Base-by-base conservation (phyloP, 345 rosid species). In the Eutrema japonicum region DNA sequence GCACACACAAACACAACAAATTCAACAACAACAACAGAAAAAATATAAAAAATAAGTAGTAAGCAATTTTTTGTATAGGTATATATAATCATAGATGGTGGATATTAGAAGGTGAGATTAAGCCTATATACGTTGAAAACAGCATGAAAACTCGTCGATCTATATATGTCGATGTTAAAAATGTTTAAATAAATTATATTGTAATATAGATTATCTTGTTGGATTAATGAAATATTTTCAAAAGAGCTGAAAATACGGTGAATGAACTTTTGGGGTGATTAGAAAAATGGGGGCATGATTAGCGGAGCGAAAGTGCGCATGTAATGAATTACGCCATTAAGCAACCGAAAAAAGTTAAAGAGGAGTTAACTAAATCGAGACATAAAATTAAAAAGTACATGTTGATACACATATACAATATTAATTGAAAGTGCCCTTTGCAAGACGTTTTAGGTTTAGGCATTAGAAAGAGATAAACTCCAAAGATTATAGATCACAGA, bases 281-380 rank as follows among this genome's bases (percentile, higher is more conserved):
- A 70, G 6, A 70, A 41, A 32, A 64, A 6, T 57, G 30, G 63
- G 29, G 66, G 72, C 48, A 71, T 77, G 72, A 56, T 77, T 64
- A 64, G 53, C 61, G 76, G 56, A 56, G 53, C 61, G 76, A 64
- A 56, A 77, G 67, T 70, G 75, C 74, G 59, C 8, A 54, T n/a
- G 76, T 49, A 70, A 64, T 76, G 43, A 70, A 49, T 64, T 56
- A 26, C 79, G 60, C 61, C 77, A 76, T 64, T 68, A 70, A 70
- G 58, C 13, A 71, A 47, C 32, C 11, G 5, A 10, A 10, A 47
- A 63, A 54, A 7, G 56, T 10, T 43, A 54, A 37, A 62, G 68
- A 66, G 14, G 29, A 33, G 54, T 64, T 64, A 70, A 70, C 33
- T 32, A 51, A 75, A 59, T 33, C 18, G 2, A 49, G 7, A 42